phyloP scores from a whole-genome alignment of 257 asterid genomes.

The Thymus quinquecostatus region DNA sequence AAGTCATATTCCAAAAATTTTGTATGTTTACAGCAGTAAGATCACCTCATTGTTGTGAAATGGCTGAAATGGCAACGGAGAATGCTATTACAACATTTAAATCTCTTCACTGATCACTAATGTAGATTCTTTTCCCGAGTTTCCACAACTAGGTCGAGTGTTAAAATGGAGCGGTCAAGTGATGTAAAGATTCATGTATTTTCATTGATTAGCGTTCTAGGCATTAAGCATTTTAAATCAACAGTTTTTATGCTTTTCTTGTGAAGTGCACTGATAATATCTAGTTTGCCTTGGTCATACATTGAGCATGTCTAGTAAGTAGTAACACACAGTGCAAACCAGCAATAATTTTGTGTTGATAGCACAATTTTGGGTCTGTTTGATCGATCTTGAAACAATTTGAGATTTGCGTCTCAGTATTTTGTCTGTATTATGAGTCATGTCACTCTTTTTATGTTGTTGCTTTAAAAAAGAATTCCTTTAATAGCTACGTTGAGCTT shows the following conservation, averaged over 20 bases:
- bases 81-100: neutral
- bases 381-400: conserved; percentile 1
- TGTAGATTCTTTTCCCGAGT: neutral
- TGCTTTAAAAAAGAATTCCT: conserved; percentile 11
- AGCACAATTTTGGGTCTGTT: neutral
- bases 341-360: neutral
- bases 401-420: neutral
- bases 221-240: neutral
- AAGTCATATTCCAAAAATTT: too few species aligned
- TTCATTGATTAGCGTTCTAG: neutral
- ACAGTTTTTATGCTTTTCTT: neutral
- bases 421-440: neutral
- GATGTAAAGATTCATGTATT: neutral
- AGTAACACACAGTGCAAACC: neutral
- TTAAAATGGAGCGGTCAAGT: neutral
- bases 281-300: conserved; percentile 4
- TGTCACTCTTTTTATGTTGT: too few species aligned
- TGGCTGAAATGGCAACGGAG: neutral
- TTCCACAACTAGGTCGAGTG: neutral
- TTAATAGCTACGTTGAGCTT: conserved; percentile 13
- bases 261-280: neutral
- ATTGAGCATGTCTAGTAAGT: neutral
- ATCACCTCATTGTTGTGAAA: neutral
- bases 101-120: neutral
- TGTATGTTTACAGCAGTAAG: too few species aligned